phyloP scores from a whole-genome alignment of 2,329 filamentous ascomycete genomes.

The Xylariaceae sp. region DNA sequence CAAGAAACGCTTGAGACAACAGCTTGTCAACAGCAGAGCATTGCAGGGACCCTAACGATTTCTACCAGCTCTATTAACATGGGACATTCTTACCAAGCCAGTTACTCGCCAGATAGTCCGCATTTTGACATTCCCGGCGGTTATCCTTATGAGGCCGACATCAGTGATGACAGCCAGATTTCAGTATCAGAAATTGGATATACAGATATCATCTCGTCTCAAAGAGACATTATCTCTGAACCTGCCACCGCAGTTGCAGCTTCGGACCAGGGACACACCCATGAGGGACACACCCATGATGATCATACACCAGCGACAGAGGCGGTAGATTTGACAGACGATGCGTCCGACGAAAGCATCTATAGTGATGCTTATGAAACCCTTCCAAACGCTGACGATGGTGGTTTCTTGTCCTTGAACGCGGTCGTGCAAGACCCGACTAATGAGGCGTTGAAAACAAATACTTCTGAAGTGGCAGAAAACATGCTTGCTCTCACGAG shows the following conservation, averaged over 20 bases:
- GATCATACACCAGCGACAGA: constrained; percentile 24
- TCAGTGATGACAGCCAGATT: not conserved
- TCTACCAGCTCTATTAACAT: constrained; percentile 39
- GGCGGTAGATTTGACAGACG: constrained; percentile 35
- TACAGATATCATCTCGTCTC: not conserved
- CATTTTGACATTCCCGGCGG: constrained; percentile 53
- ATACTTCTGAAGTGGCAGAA: constrained; percentile 8
- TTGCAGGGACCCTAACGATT: constrained; percentile 43
- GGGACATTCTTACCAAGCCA: constrained; percentile 12
- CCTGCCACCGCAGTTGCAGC: constrained; percentile 22
- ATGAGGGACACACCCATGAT: constrained; percentile 20
- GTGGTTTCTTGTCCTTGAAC: constrained; percentile 67
- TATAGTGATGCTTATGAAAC: constrained; percentile 78
- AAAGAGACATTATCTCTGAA: constrained; percentile 23
- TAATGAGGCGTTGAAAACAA: constrained; percentile 40
- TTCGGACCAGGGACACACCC: constrained; percentile 16
- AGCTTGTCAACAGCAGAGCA: constrained; percentile 6
- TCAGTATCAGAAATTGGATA: constrained; percentile 1
- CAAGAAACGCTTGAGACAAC: not conserved
- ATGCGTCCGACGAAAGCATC: constrained; percentile 45
- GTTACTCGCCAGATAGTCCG: constrained; percentile 21
- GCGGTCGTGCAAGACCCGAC: constrained; percentile 62
- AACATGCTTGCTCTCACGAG: not conserved
- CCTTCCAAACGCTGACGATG: constrained; percentile 56
- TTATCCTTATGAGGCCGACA: constrained; percentile 42